Evolutionary conservation across 2,329 filamentous ascomycete species (phyloP), one percentile per base, ranked within the genome.

Genomic region (Sporothrix luriei): DNA sequence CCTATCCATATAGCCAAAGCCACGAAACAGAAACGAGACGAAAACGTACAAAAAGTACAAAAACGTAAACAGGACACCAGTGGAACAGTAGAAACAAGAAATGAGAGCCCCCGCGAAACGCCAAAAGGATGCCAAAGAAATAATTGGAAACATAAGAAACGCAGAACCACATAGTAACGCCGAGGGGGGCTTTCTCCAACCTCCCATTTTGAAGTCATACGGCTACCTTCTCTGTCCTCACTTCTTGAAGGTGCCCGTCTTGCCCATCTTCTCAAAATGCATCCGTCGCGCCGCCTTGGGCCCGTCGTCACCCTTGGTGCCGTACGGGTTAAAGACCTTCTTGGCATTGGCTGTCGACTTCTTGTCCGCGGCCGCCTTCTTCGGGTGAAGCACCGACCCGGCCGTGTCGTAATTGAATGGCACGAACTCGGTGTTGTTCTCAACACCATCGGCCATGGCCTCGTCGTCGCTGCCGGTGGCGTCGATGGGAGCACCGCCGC

Each of bases 241-340:
- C 66, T 81, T 81, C 74, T 81, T 81, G n/a, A 82, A 83, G 54
- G 78, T 79, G 13, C 79, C 78, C 26, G 76, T 75, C 74, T 78
- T 79, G 38, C 76, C 76, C 33, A 73, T 71, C 75, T 75, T 75
- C 62, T 77, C 78, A 24, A 74, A 73, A 57, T 79, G 76, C 73
- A 76, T 74, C 69, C 74, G 74, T 68, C 77, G 73, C 54, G 75
- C 78, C 13, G 75, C 75, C 73, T 76, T 75, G 43, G 76, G 77
- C 7, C 75, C 78, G 16, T 77, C 75, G 71, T 74, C 70, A 75
- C 76, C 54, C 64, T 76, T 74, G 57, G 65, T 38, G 38, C 71
- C 72, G 69, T 79, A 79, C 2, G 78, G 78, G 48, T 79, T 75
- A 66, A 78, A 80, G 4, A 74, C 70, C 73, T 75, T 75, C 68